Percentiles rank a stretch among this genome's conserved stretches.
phyloP scores from a whole-genome alignment of 306 rosid species.

The Trifolium repens region DNA sequence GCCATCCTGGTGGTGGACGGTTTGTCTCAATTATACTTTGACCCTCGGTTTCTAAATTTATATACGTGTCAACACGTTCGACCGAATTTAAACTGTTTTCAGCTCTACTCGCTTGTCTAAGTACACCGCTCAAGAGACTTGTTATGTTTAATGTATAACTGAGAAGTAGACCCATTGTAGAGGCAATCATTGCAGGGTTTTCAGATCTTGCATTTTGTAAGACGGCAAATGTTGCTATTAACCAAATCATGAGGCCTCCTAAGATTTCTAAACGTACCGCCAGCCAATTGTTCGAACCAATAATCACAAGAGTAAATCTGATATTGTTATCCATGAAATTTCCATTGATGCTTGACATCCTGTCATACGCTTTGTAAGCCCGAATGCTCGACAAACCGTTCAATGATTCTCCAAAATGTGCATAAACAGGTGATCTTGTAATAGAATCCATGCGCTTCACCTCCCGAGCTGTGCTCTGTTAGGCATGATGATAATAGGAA shows the following conservation, averaged over 20 bases:
- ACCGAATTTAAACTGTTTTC: constrained; percentile 86
- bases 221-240: constrained; percentile 84
- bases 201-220: constrained; percentile 70
- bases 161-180: constrained; percentile 89
- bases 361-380: constrained; percentile 78
- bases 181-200: constrained; percentile 63
- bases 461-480: constrained; percentile 83
- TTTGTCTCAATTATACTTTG: constrained; percentile 62
- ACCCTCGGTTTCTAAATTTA: constrained; percentile 77
- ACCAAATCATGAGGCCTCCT: constrained; percentile 93
- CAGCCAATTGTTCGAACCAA: constrained; percentile 78
- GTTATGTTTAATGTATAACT: constrained; percentile 84
- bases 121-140: constrained; percentile 69
- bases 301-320: constrained; percentile 67
- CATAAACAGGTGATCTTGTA: constrained; percentile 88
- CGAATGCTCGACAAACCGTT: constrained; percentile 83
- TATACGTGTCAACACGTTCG: constrained; percentile 82
- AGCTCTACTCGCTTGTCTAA: constrained; percentile 84
- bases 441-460: constrained; percentile 87
- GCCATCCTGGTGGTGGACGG: constrained; percentile 88
- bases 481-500: constrained; percentile 5
- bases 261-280: constrained; percentile 69
- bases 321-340: constrained; percentile 83
- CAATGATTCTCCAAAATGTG: constrained; percentile 91
- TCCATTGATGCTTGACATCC: constrained; percentile 76